A percentile compares a stretch with the other conserved stretches of the same genome.
Evolutionary conservation across 2,329 filamentous ascomycete species (phyloP).

Genomic region (Fusarium sublunatum): DNA sequence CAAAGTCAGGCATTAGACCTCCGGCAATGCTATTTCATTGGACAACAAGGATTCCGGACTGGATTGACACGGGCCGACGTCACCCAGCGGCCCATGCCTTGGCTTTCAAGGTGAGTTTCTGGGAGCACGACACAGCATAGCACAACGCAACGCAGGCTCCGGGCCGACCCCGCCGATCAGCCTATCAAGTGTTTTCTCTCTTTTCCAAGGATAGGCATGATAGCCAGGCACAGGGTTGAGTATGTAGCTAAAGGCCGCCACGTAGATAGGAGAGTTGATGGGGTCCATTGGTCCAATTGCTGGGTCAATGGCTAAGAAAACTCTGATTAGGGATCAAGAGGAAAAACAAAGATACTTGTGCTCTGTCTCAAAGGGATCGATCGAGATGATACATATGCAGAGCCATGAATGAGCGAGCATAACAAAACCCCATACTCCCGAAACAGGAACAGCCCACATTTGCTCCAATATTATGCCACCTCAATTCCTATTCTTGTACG

Average conservation of each 20-base stretch:
- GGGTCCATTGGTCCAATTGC: slow-evolving; percentile 1
- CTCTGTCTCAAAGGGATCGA: slow-evolving; percentile 13
- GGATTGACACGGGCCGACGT: slow-evolving; percentile 26
- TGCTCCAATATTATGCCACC: slow-evolving; percentile 22
- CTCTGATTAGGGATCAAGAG: slow-evolving; percentile 7
- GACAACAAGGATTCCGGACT: not conserved
- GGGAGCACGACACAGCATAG: slow-evolving; percentile 10
- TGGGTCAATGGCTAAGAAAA: not conserved
- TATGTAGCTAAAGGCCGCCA: slow-evolving; percentile 19
- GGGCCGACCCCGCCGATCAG: slow-evolving; percentile 34
- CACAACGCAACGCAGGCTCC: slow-evolving; percentile 17
- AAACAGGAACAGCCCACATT: slow-evolving; percentile 39
- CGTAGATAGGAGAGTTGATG: slow-evolving; percentile 11
- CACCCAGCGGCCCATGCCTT: slow-evolving; percentile 24
- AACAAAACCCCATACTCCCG: slow-evolving; percentile 32
- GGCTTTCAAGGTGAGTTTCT: slow-evolving; percentile 15
- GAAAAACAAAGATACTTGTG: not conserved
- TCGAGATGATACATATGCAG: slow-evolving; percentile 17
- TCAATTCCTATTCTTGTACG: not conserved
- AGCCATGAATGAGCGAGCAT: slow-evolving; percentile 22
- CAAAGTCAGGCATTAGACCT: not conserved
- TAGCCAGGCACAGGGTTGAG: slow-evolving; percentile 21
- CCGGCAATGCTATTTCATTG: too few species aligned
- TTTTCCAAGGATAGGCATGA: slow-evolving; percentile 9
- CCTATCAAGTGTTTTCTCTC: slow-evolving; percentile 22